Evolutionary conservation across 768 basidiomycete genomes (phyloP).

Genomic region (Lanmaoa pseudosensibilis): DNA sequence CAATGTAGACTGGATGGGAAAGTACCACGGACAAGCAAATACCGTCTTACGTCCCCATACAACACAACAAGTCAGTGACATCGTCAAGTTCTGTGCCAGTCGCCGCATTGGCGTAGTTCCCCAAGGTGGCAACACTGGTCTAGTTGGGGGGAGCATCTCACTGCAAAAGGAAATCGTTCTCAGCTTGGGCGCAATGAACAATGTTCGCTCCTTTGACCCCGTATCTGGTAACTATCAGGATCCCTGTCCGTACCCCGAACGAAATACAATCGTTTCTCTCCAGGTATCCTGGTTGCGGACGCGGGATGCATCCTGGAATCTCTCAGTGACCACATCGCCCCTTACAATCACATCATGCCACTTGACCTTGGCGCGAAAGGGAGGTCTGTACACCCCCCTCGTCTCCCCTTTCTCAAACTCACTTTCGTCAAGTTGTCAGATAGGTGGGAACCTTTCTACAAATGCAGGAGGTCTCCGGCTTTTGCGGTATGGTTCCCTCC

Average conservation of each 20-base stretch:
- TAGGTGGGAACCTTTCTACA: slow-evolving; percentile 95
- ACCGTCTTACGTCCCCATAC: slow-evolving; percentile 89
- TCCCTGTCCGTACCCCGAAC: slow-evolving; percentile 3
- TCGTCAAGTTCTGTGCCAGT: slow-evolving; percentile 84
- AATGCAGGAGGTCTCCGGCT: slow-evolving; percentile 97
- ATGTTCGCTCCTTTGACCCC: slow-evolving; percentile 79
- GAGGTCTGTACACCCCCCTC: slow-evolving; percentile 52
- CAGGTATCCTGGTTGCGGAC: slow-evolving; percentile 89
- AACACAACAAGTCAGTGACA: slow-evolving; percentile 82
- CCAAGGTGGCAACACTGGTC: slow-evolving; percentile 97
- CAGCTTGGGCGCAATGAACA: slow-evolving; percentile 78
- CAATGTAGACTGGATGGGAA: slow-evolving; percentile 97
- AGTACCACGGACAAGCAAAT: slow-evolving; percentile 81
- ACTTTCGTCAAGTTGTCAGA: slow-evolving; percentile 72
- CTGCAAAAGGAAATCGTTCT: slow-evolving; percentile 85
- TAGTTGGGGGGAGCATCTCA: slow-evolving; percentile 94
- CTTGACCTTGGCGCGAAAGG: slow-evolving; percentile 95
- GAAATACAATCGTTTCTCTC: slow-evolving; percentile 5
- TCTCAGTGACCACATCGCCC: slow-evolving; percentile 81
- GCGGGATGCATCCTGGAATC: slow-evolving; percentile 92
- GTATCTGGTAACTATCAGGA: slow-evolving; percentile 59
- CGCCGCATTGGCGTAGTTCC: slow-evolving; percentile 88
- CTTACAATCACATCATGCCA: slow-evolving; percentile 93
- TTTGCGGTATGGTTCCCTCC: slow-evolving; percentile 91
- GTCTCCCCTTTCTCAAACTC: slow-evolving; percentile 1